Evolutionary conservation across 768 basidiomycete genomes (phyloP).

Genomic region (Tulasnella sp.): DNA sequence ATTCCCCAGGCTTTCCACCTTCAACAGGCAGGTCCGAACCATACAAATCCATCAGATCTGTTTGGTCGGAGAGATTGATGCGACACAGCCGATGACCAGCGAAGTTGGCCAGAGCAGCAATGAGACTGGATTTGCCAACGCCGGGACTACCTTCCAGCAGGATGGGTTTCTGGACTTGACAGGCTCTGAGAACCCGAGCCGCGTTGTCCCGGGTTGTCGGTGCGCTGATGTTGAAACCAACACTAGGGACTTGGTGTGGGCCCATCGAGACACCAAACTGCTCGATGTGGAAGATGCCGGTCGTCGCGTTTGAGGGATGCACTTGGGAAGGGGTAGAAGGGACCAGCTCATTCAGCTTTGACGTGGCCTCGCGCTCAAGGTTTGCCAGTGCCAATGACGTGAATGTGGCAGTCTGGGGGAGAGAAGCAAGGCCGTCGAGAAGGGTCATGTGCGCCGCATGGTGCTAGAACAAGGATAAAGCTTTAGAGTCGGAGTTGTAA

Average conservation of each 20-base stretch:
- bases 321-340: conserved; percentile 46
- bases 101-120: conserved; percentile 81
- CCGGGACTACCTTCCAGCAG: conserved; percentile 97
- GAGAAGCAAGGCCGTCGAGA: conserved; percentile 82
- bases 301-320: background rate
- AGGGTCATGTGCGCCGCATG: conserved; percentile 93
- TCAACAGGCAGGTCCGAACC: conserved; percentile 96
- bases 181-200: conserved; percentile 84
- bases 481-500: background rate
- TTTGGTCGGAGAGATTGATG: conserved; percentile 98
- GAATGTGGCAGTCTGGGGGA: conserved; percentile 71
- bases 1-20: conserved; percentile 87
- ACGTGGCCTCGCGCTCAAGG: conserved; percentile 63
- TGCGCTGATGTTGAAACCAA: conserved; percentile 77
- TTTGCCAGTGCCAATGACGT: conserved; percentile 60
- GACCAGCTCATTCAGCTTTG: conserved; percentile 59
- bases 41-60: conserved; percentile 93
- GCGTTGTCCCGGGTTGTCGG: conserved; percentile 90
- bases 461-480: conserved; percentile 56
- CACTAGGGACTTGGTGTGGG: conserved; percentile 43
- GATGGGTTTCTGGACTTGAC: conserved; percentile 88
- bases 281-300: conserved; percentile 59
- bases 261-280: conserved; percentile 74
- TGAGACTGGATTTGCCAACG: conserved; percentile 94
- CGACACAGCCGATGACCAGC: conserved; percentile 80